These are phyloP conservation scores for Trichoderma oligosporum DNA, from an alignment of 2,329 filamentous ascomycete genomes.

Conservation along the genomic window DNA sequence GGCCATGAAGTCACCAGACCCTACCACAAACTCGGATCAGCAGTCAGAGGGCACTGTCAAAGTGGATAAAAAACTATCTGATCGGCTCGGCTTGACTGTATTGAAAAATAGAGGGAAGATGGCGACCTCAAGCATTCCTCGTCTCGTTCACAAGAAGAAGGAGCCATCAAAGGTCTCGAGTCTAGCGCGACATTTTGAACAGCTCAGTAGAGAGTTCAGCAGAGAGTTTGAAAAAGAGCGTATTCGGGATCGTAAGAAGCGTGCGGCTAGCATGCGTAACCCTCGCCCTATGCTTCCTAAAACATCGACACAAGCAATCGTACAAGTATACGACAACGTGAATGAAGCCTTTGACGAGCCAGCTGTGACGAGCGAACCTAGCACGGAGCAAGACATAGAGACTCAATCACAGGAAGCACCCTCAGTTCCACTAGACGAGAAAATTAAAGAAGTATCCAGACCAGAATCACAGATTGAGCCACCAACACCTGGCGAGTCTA, in stretches of 20 bases:
- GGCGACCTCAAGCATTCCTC: conserved; percentile 75
- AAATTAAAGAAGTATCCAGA: conserved; percentile 23
- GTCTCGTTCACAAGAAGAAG: conserved; percentile 74
- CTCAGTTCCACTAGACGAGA: conserved; percentile 30
- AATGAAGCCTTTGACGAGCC: conserved; percentile 86
- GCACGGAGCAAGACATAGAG: conserved; percentile 23
- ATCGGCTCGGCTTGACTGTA: conserved; percentile 62
- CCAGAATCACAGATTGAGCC: conserved; percentile 24
- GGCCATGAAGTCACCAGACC: conserved; percentile 29
- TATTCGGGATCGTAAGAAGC: conserved; percentile 75
- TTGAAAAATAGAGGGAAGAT: conserved; percentile 58
- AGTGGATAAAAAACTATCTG: conserved; percentile 72
- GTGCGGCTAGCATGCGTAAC: conserved; percentile 68
- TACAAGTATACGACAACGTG: conserved; percentile 92
- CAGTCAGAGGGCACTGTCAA: conserved; percentile 41
- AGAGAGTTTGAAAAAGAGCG: conserved; percentile 95
- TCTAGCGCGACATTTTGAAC: conserved; percentile 94
- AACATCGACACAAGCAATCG: conserved; percentile 89
- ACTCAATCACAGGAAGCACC: conserved; percentile 22
- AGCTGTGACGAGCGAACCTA: conserved; percentile 53
- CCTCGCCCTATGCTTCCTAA: conserved; percentile 79
- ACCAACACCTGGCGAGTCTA: conserved; percentile 25
- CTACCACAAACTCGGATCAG: conserved; percentile 24
- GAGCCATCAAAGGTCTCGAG: conserved; percentile 79
- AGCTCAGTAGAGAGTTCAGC: conserved; percentile 92